phyloP scores from a whole-genome alignment of 2,329 filamentous ascomycete genomes.

The Pyricularia pennisetigena region DNA sequence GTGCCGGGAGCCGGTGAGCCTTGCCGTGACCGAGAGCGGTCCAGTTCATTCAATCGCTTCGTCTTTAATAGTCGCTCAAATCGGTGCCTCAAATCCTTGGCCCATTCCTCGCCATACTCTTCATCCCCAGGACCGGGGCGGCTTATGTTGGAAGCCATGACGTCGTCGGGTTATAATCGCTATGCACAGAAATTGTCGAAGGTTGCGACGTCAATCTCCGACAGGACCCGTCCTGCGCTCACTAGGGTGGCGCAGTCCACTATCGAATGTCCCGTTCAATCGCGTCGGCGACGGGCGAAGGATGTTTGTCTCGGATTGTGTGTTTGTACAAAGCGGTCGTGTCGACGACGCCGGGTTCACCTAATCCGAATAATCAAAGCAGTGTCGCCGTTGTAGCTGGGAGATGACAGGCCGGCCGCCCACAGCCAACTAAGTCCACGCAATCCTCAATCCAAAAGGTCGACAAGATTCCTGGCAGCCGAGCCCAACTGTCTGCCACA shows the following conservation, averaged over 20 bases:
- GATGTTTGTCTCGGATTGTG: background rate
- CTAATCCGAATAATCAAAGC: background rate
- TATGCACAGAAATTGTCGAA: background rate
- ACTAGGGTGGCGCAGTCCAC: background rate
- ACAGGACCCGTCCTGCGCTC: background rate
- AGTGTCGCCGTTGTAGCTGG: background rate
- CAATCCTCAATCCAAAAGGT: background rate
- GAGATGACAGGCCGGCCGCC: background rate
- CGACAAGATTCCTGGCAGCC: background rate
- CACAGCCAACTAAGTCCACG: background rate
- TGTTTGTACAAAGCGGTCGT: background rate
- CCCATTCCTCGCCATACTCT: slow-evolving; percentile 62
- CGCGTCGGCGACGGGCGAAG: background rate
- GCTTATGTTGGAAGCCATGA: slow-evolving; percentile 18
- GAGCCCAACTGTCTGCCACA: background rate
- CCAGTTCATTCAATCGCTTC: slow-evolving; percentile 77
- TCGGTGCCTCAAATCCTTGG: slow-evolving; percentile 67
- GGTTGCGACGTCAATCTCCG: background rate
- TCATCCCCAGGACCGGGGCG: slow-evolving; percentile 16
- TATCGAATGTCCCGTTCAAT: background rate
- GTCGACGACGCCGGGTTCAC: background rate
- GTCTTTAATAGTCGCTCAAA: slow-evolving; percentile 83
- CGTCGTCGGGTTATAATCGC: slow-evolving; percentile 3
- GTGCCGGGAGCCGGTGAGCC: slow-evolving; percentile 41
- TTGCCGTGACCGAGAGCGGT: slow-evolving; percentile 50